Base-by-base conservation (phyloP, 805 yeast genomes). In the Candida boleticola region DNA sequence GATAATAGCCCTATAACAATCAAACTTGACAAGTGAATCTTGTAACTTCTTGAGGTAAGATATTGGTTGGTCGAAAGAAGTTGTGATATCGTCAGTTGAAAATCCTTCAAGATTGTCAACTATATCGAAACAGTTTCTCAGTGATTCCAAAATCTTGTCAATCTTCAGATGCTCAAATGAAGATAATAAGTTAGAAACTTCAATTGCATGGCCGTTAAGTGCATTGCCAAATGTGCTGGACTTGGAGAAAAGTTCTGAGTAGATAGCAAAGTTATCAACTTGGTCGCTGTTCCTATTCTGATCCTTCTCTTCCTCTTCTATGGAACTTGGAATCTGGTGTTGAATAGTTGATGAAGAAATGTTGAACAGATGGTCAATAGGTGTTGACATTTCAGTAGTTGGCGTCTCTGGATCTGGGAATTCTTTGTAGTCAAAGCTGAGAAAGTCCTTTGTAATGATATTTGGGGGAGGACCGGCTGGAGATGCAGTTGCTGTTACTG, bases 11-110 rank as follows among this genome's bases (percentile, higher is more conserved):
- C 33, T 17, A 22, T 21, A 18, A 30, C 27, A 16, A 4, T 38
- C 41, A 38, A 38, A 38, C 19, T 18, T n/a, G 22, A 38, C 22
- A n/a, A 38, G 16, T 5, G 23, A 17, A 5, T 38, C 35, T 16
- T 38, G 41, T 14, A 38, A 30, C 17, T 36, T 21, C 17, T 36
- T 36, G 4, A 36, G 19, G 11, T 4, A 11, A 11, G 16, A 5
- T 9, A 31, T 31, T 17, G 35, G 11, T 35, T 35, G 11, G 14
- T 35, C 37, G 29, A 35, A 22, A 5, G 29, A 5, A 35, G 18
- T 18, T 7, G 19, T 30, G 13, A 35, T 16, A 4, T 14, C 7
- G 9, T 4, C 20, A 14, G 5, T 16, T 4, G 10, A 11, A 5
- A n/a, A 5, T 7, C 13, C 22, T 5, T 31, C 13, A 6, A 13